A percentile compares a stretch with the other conserved stretches of the same genome.
Conservation (phyloP, 139 green algal genomes). For the Haematococcus lacustris region DNA sequence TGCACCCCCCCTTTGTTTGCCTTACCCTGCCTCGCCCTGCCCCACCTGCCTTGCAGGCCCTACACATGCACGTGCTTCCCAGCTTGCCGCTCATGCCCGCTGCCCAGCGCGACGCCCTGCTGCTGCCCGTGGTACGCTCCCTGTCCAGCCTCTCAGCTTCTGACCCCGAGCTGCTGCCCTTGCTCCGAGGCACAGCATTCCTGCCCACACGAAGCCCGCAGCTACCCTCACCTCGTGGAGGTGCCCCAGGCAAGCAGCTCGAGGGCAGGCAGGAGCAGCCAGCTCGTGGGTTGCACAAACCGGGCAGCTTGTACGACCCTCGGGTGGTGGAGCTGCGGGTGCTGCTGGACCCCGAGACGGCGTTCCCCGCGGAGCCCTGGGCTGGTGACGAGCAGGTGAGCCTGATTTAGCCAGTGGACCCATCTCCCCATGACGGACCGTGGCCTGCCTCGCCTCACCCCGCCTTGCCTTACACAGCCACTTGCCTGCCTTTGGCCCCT, state of each 20-base stretch:
- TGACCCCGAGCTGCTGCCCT: slow-evolving; percentile 13
- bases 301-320: slow-evolving; percentile 59
- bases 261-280: no score
- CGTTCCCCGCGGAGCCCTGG: slow-evolving; percentile 35
- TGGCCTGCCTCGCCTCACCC: no score
- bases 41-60: no score
- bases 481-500: no score
- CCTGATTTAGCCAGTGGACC: no score
- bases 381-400: not conserved
- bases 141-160: not conserved
- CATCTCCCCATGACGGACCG: no score
- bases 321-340: slow-evolving; percentile 48
- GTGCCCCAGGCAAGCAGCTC: not conserved
- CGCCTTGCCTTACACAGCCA: no score
- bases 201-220: slow-evolving; percentile 1
- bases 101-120: slow-evolving; percentile 7
- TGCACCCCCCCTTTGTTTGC: no score
- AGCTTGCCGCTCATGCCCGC: slow-evolving; percentile 1
- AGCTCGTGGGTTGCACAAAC: slow-evolving; percentile 28
- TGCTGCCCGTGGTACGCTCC: slow-evolving; percentile 15
- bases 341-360: slow-evolving; percentile 44
- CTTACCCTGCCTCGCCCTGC: no score
- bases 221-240: no score
- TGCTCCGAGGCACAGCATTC: slow-evolving; percentile 4
- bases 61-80: no score